phyloP scores from a whole-genome alignment of 768 basidiomycete species.

The Brasilioporus rufonigricans region DNA sequence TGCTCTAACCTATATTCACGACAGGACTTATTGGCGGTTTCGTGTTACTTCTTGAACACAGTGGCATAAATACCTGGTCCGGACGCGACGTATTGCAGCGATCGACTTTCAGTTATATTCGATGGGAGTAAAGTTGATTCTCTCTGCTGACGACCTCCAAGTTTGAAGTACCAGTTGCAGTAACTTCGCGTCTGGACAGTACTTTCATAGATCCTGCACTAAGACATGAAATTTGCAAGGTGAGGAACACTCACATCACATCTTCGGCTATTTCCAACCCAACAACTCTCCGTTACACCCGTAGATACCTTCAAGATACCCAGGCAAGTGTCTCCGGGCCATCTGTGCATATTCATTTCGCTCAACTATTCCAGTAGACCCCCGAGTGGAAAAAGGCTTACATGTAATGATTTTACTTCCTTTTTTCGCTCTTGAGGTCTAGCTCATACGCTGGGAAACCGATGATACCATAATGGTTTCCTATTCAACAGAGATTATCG shows the following conservation, averaged over 20 bases:
- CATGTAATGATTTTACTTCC: slow-evolving; percentile 22
- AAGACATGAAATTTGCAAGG: slow-evolving; percentile 60
- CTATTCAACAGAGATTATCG: slow-evolving; percentile 58
- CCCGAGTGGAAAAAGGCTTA: slow-evolving; percentile 54
- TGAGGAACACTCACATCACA: slow-evolving; percentile 22
- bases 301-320: slow-evolving; percentile 65
- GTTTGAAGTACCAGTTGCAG: too few species aligned
- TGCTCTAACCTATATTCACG: too few species aligned
- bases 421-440: background rate
- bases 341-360: background rate
- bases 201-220: background rate
- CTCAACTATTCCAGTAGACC: slow-evolving; percentile 39
- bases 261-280: slow-evolving; percentile 1
- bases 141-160: too few species aligned
- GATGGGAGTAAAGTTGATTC: too few species aligned
- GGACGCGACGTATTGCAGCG: too few species aligned
- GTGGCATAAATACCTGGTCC: too few species aligned
- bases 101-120: too few species aligned
- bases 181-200: too few species aligned
- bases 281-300: background rate
- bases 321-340: slow-evolving; percentile 42
- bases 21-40: too few species aligned
- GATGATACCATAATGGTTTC: background rate
- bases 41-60: too few species aligned
- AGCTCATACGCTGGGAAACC: background rate